These are phyloP conservation scores for Thymus mandschuricus DNA, from an alignment of 257 asterid species.

Conservation along the genomic window DNA sequence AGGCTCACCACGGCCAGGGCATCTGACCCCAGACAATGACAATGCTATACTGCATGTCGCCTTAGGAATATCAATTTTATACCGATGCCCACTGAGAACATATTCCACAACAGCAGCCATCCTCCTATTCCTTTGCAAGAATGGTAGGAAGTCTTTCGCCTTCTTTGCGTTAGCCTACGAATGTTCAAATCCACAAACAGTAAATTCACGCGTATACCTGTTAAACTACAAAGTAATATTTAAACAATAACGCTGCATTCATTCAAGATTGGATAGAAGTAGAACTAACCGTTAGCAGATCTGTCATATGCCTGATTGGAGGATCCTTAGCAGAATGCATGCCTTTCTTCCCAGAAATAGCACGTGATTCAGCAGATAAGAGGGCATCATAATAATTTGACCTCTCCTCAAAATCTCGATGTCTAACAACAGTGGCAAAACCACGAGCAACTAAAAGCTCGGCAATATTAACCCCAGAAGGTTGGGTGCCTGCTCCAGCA, in stretches of 20 bases:
- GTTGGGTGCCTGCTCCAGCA: conserved; percentile 57
- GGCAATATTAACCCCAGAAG: conserved; percentile 68
- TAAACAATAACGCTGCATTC: conserved; percentile 4
- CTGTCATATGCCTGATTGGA: conserved; percentile 84
- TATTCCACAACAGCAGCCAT: conserved; percentile 93
- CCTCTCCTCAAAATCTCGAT: conserved; percentile 97
- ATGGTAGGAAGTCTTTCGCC: conserved; percentile 90
- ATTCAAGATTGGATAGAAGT: conserved; percentile 26
- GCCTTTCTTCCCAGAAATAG: conserved; percentile 85
- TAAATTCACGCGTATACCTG: conserved; percentile 6
- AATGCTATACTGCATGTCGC: conserved; percentile 95
- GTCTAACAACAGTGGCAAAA: conserved; percentile 87
- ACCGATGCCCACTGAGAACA: conserved; percentile 97
- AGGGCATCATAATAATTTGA: conserved; percentile 90
- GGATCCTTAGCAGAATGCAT: conserved; percentile 87
- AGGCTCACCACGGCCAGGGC: conserved; percentile 95
- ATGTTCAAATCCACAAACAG: conserved; percentile 20
- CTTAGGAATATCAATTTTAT: conserved; percentile 80
- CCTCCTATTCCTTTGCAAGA: conserved; percentile 82
- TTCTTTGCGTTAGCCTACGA: conserved; percentile 77
- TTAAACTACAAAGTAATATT: conserved; percentile 10
- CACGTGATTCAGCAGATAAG: conserved; percentile 90
- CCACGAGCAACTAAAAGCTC: conserved; percentile 96
- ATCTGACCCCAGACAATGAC: conserved; percentile 94
- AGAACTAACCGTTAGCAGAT: conserved; percentile 75